Base-by-base conservation (phyloP, 306 rosid species). In the Lablab purpureus region DNA sequence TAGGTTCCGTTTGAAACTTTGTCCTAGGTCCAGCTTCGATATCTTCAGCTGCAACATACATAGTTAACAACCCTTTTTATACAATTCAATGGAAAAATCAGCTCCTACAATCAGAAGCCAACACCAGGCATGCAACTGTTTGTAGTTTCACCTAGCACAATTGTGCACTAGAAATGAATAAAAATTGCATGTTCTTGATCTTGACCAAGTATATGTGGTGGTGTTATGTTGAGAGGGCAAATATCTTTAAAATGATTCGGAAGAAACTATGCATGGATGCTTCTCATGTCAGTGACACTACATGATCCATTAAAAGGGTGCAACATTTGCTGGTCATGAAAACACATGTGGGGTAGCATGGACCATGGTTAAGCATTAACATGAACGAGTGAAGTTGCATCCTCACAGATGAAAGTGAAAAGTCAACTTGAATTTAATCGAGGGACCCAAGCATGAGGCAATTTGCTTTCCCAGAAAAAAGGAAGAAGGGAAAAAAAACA, bases 41-140 rank as follows among this genome's bases (percentile, higher is more conserved):
- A 86, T 96, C 98, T 75, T 96, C 99, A 1, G 96, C 99, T 93
- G 94, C 91, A 89, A 83, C 75, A 77, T n/a, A 67, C 79, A 75
- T 82, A 82, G 69, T 13, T 28, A 58, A 82, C 7, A 14, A 62
- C 19, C 18, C 27, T 21, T 75, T 65, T 77, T 45, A 67, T 40
- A 69, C 45, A 79, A 69, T 77, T 50, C 66, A 47, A 58, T 60
- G 62, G 67, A 25, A 67, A 36, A 75, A 37, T 58, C 71, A 64
- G 70, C 63, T 65, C 70, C 78, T 84, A 27, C 78, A 67, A 15
- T 0, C 62, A 72, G 21, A 71, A 73, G 79, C 64, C 56, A 65
- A 65, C 45, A 22, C 6, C 18, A 69, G 3, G 28, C 69, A 17
- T 63, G 46, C 36, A 77, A 21, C 54, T 75, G 72, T 25, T 72